Conservation (phyloP, 208 protist species). For the Plasmodiophora brassicae region DNA sequence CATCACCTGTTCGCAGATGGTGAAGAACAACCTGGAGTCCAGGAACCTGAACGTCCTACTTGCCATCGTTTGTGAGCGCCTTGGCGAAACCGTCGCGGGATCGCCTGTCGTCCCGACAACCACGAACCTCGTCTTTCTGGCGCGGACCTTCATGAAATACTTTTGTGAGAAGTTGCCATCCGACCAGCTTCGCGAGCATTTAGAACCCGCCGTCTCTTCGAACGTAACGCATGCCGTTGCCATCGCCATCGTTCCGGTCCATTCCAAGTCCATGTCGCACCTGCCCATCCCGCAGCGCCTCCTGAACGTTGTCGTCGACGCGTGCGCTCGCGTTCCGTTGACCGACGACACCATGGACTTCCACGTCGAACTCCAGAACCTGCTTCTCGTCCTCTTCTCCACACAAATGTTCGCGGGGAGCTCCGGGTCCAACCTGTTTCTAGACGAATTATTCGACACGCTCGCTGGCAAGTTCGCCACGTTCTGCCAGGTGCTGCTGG, state of each 20-base stretch:
- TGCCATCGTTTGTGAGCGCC: background rate
- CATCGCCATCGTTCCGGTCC: background rate
- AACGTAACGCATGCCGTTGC: background rate
- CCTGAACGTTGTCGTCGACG: background rate
- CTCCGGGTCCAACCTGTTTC: background rate
- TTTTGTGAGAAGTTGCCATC: background rate
- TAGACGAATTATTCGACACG: background rate
- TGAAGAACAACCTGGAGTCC: background rate
- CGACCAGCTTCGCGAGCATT: background rate
- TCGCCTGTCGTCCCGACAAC: background rate
- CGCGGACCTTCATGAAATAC: background rate
- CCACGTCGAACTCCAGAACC: background rate
- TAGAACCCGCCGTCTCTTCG: background rate
- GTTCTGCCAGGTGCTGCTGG: background rate
- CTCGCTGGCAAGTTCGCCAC: background rate
- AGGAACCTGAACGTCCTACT: slow-evolving; percentile 20
- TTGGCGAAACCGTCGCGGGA: background rate
- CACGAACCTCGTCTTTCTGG: slow-evolving; percentile 7
- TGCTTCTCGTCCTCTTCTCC: background rate
- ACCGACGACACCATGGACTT: background rate
- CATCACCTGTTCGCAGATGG: background rate
- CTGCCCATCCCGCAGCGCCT: background rate
- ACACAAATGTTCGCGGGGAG: background rate
- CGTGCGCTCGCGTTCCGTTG: background rate
- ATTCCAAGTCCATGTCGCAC: background rate